Evolutionary conservation across 305 asterid genomes (phyloP).

Genomic region (Solanum hybrid): DNA sequence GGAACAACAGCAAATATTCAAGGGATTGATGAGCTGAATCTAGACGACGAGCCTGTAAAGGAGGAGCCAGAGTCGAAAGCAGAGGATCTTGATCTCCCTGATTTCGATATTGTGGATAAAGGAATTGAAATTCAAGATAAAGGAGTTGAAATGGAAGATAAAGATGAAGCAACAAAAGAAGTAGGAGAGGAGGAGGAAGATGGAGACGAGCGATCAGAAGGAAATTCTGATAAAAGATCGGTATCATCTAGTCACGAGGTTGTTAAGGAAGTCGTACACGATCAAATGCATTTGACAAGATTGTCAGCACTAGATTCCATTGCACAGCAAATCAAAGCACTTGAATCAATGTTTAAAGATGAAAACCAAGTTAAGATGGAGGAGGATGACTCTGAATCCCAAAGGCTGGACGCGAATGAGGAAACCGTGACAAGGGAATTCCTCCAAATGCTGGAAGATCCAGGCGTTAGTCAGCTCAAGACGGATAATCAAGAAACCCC

Average conservation of each 20-base stretch:
- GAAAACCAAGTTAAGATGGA: constrained; percentile 24
- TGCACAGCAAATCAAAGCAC: constrained; percentile 85
- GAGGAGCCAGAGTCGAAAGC: constrained; percentile 24
- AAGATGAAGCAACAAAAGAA: background rate
- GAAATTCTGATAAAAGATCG: constrained; percentile 41
- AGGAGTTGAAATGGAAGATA: constrained; percentile 44
- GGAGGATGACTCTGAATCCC: constrained; percentile 26
- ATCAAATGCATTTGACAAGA: constrained; percentile 45
- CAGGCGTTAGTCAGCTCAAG: constrained; percentile 17
- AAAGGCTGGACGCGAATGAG: constrained; percentile 62
- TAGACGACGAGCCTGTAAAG: constrained; percentile 36
- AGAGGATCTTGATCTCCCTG: constrained; percentile 60
- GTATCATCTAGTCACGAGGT: constrained; percentile 45
- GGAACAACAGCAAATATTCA: constrained; percentile 25
- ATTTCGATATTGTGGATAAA: constrained; percentile 77
- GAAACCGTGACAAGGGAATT: constrained; percentile 79
- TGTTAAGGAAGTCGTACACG: constrained; percentile 82
- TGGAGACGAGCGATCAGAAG: constrained; percentile 37
- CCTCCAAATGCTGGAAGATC: constrained; percentile 69
- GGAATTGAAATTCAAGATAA: constrained; percentile 70
- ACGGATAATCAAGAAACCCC: constrained; percentile 9
- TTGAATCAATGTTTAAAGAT: constrained; percentile 67
- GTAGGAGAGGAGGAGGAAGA: constrained; percentile 61
- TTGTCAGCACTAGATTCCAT: constrained; percentile 69
- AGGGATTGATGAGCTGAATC: constrained; percentile 68